phyloP scores from a whole-genome alignment of 2,329 filamentous ascomycete genomes.

The Nemania sp. region DNA sequence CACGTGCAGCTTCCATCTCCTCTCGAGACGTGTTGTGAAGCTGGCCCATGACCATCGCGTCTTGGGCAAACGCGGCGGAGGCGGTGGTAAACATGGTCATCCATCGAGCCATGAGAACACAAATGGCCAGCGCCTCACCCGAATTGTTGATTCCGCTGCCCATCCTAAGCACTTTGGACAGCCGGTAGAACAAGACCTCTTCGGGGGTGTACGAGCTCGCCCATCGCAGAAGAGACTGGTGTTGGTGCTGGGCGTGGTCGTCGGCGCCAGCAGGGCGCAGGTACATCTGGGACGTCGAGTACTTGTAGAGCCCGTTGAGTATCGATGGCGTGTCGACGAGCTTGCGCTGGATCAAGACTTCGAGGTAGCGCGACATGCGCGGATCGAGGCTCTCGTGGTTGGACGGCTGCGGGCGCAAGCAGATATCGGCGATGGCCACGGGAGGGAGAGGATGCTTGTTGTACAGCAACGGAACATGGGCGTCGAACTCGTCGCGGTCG shows the following conservation, averaged over 20 bases:
- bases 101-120: constrained; percentile 59
- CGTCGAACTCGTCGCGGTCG: constrained; percentile 57
- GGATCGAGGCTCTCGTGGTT: constrained; percentile 60
- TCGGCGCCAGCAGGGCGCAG: constrained; percentile 34
- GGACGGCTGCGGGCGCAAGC: constrained; percentile 57
- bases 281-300: constrained; percentile 56
- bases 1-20: constrained; percentile 64
- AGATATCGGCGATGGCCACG: constrained; percentile 58
- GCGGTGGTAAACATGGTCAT: constrained; percentile 61
- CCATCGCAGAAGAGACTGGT: constrained; percentile 49
- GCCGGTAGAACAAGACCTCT: constrained; percentile 90
- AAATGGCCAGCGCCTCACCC: constrained; percentile 55
- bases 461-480: constrained; percentile 54
- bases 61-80: constrained; percentile 53
- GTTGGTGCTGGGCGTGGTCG: constrained; percentile 25
- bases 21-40: constrained; percentile 52
- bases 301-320: constrained; percentile 59
- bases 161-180: constrained; percentile 80
- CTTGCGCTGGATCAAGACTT: constrained; percentile 56
- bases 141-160: constrained; percentile 52
- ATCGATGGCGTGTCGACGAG: constrained; percentile 60
- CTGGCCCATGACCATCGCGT: constrained; percentile 53
- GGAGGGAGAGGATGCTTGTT: constrained; percentile 57
- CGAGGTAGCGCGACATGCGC: constrained; percentile 62
- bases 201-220: constrained; percentile 67